phyloP scores from a whole-genome alignment of 345 rosid species.

The Ricinus communis region DNA sequence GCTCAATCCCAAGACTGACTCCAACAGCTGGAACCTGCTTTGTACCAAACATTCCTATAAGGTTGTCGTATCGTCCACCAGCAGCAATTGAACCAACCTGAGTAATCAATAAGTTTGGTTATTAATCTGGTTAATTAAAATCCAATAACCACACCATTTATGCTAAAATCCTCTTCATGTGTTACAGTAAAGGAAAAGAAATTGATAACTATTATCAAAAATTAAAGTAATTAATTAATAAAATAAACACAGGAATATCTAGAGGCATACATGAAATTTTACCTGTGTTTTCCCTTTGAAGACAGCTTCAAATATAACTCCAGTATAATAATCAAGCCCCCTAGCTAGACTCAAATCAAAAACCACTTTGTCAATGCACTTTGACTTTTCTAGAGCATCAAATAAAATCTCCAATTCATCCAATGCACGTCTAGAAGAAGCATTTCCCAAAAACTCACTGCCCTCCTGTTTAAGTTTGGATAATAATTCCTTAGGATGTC shows the following conservation, averaged over 20 bases:
- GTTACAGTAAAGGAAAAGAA: not conserved
- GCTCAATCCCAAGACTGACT: constrained; percentile 88
- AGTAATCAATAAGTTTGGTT: constrained; percentile 3
- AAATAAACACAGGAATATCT: not conserved
- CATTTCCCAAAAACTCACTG: constrained; percentile 55
- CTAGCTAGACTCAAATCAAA: constrained; percentile 97
- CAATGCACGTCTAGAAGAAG: constrained; percentile 62
- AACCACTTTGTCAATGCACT: constrained; percentile 70
- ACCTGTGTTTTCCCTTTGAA: constrained; percentile 85
- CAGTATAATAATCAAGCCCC: constrained; percentile 98
- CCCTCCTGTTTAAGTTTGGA: constrained; percentile 59
- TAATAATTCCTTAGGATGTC: constrained; percentile 60
- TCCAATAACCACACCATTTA: not conserved
- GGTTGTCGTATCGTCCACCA: constrained; percentile 92
- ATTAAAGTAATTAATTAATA: too few relatives aligned
- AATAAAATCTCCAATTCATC: constrained; percentile 74
- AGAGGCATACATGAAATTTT: constrained; percentile 7
- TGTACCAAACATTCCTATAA: constrained; percentile 83
- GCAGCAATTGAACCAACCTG: constrained; percentile 98
- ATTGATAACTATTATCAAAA: not conserved
- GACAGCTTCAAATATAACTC: constrained; percentile 90
- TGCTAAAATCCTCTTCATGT: not conserved
- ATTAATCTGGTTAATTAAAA: not conserved
- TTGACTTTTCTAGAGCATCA: constrained; percentile 76
- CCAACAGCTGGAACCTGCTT: constrained; percentile 95